Evolutionary conservation across 2,329 filamentous ascomycete genomes (phyloP).

Genomic region (Cordyceps cicadae): DNA sequence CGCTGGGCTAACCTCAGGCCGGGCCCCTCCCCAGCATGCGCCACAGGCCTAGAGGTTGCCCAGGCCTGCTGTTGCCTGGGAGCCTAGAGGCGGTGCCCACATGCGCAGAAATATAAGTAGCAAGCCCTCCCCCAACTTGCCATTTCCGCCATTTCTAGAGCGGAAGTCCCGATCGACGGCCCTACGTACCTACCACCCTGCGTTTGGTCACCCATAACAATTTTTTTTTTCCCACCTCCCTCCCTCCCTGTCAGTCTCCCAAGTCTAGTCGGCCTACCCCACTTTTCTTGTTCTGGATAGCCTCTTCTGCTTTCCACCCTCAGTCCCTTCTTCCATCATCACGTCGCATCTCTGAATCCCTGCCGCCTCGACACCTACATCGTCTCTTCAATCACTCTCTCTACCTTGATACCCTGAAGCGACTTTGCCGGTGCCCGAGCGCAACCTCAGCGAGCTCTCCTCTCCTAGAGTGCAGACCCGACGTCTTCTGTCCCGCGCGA

Average conservation of each 20-base stretch:
- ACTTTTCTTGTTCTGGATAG: conserved; percentile 20
- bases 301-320: conserved; percentile 1
- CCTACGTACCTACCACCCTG: conserved; percentile 41
- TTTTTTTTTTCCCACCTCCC: no score
- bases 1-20: conserved; percentile 29
- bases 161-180: conserved; percentile 49
- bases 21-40: conserved; percentile 30
- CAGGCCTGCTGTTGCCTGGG: conserved; percentile 33
- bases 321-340: conserved; percentile 6
- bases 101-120: conserved; percentile 49
- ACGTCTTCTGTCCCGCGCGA: conserved; percentile 18
- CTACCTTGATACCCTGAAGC: conserved; percentile 9
- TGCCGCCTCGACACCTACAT: conserved; percentile 3
- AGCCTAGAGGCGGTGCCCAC: conserved; percentile 27
- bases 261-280: conserved; percentile 8
- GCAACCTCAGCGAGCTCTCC: conserved; percentile 6
- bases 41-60: conserved; percentile 34
- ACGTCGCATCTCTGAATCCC: neutral
- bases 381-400: conserved; percentile 10
- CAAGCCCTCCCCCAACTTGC: conserved; percentile 44
- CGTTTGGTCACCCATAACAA: conserved; percentile 36
- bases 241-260: no score
- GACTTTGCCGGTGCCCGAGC: conserved; percentile 8
- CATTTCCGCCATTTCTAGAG: conserved; percentile 41
- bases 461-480: conserved; percentile 18